Percentiles rank a stretch among this genome's conserved stretches.
These are phyloP conservation scores for Pythium brassicae DNA, from an alignment of 352 stramenopile species.

Conservation along the genomic window DNA sequence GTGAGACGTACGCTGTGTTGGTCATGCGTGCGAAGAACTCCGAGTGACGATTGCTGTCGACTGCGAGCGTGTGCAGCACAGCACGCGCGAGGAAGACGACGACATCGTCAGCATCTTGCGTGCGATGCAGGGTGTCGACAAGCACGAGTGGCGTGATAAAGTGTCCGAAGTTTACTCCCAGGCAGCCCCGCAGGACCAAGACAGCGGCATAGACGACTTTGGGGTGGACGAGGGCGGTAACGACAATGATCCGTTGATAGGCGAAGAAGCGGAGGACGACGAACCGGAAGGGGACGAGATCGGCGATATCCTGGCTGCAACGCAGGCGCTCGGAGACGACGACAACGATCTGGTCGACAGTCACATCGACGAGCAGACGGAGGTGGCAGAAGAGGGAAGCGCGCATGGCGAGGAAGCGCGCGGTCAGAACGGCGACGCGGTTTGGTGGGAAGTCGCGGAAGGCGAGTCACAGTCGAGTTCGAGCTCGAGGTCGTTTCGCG, in stretches of 20 bases:
- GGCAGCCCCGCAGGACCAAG: neutral
- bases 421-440: neutral
- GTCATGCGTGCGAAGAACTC: neutral
- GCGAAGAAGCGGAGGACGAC: conserved; percentile 20
- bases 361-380: neutral
- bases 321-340: conserved; percentile 33
- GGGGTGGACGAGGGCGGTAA: conserved; percentile 7
- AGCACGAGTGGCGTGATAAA: conserved; percentile 17
- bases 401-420: neutral
- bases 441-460: conserved; percentile 58
- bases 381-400: neutral
- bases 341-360: conserved; percentile 1
- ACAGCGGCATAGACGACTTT: neutral
- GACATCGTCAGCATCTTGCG: conserved; percentile 44
- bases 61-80: conserved; percentile 3
- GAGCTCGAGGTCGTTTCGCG: conserved; percentile 30
- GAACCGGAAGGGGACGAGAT: conserved; percentile 38
- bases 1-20: neutral
- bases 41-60: neutral
- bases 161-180: conserved; percentile 15
- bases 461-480: conserved; percentile 18
- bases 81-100: conserved; percentile 34
- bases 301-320: conserved; percentile 60
- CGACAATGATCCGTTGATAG: conserved; percentile 15
- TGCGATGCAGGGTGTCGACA: conserved; percentile 39